Conservation (phyloP, 768 basidiomycete species). For the Tulasnella sp. region DNA sequence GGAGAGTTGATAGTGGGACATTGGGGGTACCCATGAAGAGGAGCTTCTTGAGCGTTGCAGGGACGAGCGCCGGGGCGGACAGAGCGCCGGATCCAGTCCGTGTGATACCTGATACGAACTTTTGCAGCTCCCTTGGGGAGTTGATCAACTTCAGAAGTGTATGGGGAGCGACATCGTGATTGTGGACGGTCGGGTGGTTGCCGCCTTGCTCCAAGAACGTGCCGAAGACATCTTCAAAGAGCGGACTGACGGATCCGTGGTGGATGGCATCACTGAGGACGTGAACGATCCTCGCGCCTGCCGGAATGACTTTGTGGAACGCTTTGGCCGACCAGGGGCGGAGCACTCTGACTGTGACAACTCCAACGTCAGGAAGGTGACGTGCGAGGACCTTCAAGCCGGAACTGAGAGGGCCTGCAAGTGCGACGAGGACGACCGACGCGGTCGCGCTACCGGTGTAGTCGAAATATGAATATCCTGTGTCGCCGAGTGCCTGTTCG, state of each 20-base stretch:
- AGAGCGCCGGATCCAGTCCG: conserved; percentile 23
- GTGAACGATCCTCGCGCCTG: conserved; percentile 46
- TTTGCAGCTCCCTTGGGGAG: conserved; percentile 23
- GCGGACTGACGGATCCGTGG: conserved; percentile 45
- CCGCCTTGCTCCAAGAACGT: conserved; percentile 14
- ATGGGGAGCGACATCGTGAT: conserved; percentile 1
- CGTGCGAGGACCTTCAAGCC: conserved; percentile 43
- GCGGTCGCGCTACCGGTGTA: conserved; percentile 60
- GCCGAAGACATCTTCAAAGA: conserved; percentile 61
- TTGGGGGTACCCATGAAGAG: conserved; percentile 52
- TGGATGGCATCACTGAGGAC: conserved; percentile 73
- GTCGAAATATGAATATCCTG: conserved; percentile 68
- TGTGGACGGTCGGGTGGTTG: not conserved
- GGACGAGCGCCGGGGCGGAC: conserved; percentile 22
- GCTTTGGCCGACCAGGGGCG: conserved; percentile 69
- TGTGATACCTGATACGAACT: conserved; percentile 22
- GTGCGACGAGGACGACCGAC: conserved; percentile 52
- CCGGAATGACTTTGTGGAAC: conserved; percentile 51
- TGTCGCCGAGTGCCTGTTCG: conserved; percentile 40
- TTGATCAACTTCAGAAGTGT: conserved; percentile 20
- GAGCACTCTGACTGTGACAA: conserved; percentile 65
- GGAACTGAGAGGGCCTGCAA: conserved; percentile 70
- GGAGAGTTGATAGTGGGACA: conserved; percentile 41
- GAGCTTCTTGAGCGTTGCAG: conserved; percentile 36
- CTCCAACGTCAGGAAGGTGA: conserved; percentile 42